Conservation (phyloP, 257 asterid genomes). For the Przewalskia tangutica region DNA sequence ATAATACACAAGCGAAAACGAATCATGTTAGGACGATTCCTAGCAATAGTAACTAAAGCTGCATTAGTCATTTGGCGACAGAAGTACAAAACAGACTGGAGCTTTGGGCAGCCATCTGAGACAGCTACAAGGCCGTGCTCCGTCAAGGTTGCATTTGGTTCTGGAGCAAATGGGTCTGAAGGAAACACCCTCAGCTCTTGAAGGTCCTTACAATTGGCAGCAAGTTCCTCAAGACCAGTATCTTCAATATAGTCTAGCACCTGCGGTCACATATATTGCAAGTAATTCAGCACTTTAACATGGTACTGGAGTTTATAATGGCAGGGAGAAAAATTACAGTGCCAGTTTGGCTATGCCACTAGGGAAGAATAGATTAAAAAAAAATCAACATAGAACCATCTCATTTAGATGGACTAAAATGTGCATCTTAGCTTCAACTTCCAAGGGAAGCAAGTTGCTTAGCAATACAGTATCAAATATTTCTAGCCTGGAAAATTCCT, state of each 20-base stretch:
- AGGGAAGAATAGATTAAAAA: not conserved
- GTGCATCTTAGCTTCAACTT: not conserved
- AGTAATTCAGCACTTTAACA: not conserved
- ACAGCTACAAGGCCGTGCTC: slow-evolving; percentile 88
- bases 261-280: slow-evolving; percentile 25
- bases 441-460: not conserved
- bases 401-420: not conserved
- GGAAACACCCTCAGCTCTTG: slow-evolving; percentile 89
- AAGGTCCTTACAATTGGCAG: slow-evolving; percentile 73
- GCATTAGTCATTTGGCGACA: slow-evolving; percentile 98
- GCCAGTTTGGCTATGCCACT: not conserved
- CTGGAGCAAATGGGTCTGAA: slow-evolving; percentile 78
- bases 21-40: slow-evolving; percentile 57
- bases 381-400: not conserved
- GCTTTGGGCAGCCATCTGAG: slow-evolving; percentile 89
- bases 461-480: not conserved
- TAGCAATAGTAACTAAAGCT: slow-evolving; percentile 68
- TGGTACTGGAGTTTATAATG: not conserved
- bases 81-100: slow-evolving; percentile 78
- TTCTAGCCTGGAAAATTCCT: not conserved
- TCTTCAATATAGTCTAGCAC: slow-evolving; percentile 91
- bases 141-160: slow-evolving; percentile 67
- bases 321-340: not conserved
- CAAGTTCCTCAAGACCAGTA: slow-evolving; percentile 64
- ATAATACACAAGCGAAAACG: slow-evolving; percentile 81